phyloP scores from a whole-genome alignment of 2,329 filamentous ascomycete species.

The Fulvia fulva region DNA sequence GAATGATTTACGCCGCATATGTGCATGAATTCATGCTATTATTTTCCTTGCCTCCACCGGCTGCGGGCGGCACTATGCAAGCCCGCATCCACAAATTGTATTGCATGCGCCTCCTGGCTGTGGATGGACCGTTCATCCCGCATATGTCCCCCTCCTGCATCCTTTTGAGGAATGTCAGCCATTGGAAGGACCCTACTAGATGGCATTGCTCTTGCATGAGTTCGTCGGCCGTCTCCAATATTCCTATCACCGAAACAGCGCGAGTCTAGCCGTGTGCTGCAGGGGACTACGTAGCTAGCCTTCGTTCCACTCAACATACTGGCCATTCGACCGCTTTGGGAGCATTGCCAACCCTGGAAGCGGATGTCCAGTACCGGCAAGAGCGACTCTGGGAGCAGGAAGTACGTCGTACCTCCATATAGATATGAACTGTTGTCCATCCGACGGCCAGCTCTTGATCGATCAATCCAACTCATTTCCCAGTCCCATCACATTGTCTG shows the following conservation, averaged over 20 bases:
- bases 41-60: slow-evolving; percentile 12
- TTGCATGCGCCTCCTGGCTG: slow-evolving; percentile 10
- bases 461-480: slow-evolving; percentile 13
- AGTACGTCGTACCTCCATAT: slow-evolving; percentile 16
- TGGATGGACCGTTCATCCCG: slow-evolving; percentile 11
- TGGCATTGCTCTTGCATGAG: slow-evolving; percentile 13
- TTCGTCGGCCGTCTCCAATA: slow-evolving; percentile 8
- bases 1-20: neutral
- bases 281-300: slow-evolving; percentile 9
- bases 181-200: slow-evolving; percentile 14
- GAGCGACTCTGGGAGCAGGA: slow-evolving; percentile 3
- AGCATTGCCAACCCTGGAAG: slow-evolving; percentile 2
- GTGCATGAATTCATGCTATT: slow-evolving; percentile 10
- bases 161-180: slow-evolving; percentile 9
- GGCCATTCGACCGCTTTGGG: slow-evolving; percentile 4
- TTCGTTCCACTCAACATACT: slow-evolving; percentile 9
- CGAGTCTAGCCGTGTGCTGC: slow-evolving; percentile 4
- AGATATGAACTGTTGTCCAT: slow-evolving; percentile 18
- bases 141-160: slow-evolving; percentile 11
- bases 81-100: slow-evolving; percentile 13
- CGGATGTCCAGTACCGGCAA: slow-evolving; percentile 4
- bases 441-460: slow-evolving; percentile 8
- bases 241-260: slow-evolving; percentile 3
- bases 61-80: slow-evolving; percentile 4
- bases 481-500: slow-evolving; percentile 12